Evolutionary conservation across 2,329 filamentous ascomycete species (phyloP).

Genomic region (Capronia americana): DNA sequence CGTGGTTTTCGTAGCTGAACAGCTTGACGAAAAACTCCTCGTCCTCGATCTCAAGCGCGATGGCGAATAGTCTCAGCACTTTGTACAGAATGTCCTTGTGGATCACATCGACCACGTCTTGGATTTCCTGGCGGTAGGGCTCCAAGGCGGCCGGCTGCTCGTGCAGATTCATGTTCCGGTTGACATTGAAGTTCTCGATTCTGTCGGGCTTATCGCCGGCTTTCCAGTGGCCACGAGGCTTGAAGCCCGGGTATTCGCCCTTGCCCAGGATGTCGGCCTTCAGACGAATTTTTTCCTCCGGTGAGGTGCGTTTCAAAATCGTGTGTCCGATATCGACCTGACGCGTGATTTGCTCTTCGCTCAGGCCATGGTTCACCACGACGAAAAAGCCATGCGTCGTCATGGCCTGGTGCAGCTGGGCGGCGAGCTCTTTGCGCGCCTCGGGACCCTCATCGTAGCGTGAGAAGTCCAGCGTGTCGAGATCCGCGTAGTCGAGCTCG

Average conservation of each 20-base stretch:
- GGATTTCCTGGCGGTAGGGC: constrained; percentile 61
- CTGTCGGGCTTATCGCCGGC: constrained; percentile 9
- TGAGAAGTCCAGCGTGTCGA: constrained; percentile 15
- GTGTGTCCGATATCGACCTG: constrained; percentile 67
- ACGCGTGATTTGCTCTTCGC: constrained; percentile 64
- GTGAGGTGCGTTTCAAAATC: constrained; percentile 62
- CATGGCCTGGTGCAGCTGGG: constrained; percentile 23
- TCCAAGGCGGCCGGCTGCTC: constrained; percentile 34
- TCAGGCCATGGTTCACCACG: constrained; percentile 66
- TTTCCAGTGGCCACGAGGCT: constrained; percentile 52
- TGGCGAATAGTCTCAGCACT: constrained; percentile 65
- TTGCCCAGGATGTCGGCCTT: constrained; percentile 52
- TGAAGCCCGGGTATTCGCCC: constrained; percentile 65
- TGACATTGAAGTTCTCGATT: constrained; percentile 28
- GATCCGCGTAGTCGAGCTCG: constrained; percentile 12
- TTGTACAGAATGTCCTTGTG: constrained; percentile 29
- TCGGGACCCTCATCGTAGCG: constrained; percentile 18
- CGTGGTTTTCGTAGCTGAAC: constrained; percentile 63
- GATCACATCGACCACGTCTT: constrained; percentile 55
- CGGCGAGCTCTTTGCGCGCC: constrained; percentile 12
- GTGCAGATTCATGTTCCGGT: constrained; percentile 17
- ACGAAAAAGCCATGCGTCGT: constrained; percentile 62
- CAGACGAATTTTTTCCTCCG: constrained; percentile 65
- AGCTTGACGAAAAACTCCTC: constrained; percentile 63
- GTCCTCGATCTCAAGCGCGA: constrained; percentile 65